Percentiles rank a stretch among this genome's conserved stretches.
Evolutionary conservation across 148 eudicot species (phyloP).

Genomic region (Vaccinium macrocarpon): DNA sequence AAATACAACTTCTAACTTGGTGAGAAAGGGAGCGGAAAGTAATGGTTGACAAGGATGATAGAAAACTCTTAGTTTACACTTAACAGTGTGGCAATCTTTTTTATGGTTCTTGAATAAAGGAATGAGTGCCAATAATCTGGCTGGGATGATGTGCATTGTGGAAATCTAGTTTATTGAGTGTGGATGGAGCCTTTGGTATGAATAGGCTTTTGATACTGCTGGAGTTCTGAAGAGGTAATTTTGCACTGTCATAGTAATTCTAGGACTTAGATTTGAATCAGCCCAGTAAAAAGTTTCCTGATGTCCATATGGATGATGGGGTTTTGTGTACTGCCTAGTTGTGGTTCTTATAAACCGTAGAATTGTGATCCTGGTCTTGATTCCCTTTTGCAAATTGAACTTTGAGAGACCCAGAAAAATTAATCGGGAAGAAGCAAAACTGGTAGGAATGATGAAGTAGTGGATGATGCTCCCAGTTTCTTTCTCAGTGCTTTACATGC

Average conservation of each 20-base stretch:
- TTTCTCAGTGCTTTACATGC: not conserved
- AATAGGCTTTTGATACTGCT: not conserved
- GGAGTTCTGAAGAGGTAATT: not conserved
- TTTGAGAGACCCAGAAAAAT: not conserved
- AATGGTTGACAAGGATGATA: not conserved
- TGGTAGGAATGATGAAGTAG: not conserved
- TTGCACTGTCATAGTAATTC: not conserved
- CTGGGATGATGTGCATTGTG: too few relatives aligned
- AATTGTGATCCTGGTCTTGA: not conserved
- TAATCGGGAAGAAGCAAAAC: not conserved
- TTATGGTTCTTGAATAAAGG: not conserved
- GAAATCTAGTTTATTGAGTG: not conserved
- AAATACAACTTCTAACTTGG: not conserved
- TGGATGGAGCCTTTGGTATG: not conserved
- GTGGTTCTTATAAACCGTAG: not conserved
- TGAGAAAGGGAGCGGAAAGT: not conserved
- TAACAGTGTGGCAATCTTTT: not conserved
- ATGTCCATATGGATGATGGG: not conserved
- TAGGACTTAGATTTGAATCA: not conserved
- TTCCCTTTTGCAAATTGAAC: not conserved
- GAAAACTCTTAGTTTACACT: not conserved
- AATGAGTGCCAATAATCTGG: not conserved
- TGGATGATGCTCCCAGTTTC: constrained; percentile 11
- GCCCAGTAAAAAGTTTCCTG: not conserved
- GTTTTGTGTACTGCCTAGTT: not conserved